Base-by-base conservation (phyloP, 2,329 filamentous ascomycete genomes). In the Fusarium algeriense region DNA sequence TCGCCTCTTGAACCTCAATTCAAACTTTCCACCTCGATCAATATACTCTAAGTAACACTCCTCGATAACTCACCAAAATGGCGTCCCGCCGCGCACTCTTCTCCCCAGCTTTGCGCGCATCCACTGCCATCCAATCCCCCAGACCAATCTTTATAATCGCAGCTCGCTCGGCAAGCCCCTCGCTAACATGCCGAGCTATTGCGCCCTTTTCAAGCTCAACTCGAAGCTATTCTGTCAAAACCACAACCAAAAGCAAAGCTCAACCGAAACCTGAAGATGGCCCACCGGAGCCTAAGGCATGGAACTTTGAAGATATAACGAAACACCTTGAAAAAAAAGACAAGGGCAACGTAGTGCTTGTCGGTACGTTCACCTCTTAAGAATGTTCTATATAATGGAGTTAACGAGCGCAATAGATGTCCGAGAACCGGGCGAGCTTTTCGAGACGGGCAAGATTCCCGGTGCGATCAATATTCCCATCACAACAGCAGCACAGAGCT, bases 381-480 rank as follows among this genome's bases (percentile, higher is more conserved):
- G 20, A 45, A 28, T 26, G 14, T 5, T 34, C 6, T 10, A 17
- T 26, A 5, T 15, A 12, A 28, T 11, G 10, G 46, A 35, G 20
- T 43, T 57, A 32, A 67, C 26, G 14, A 45, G 38, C 14, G 35
- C 12, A n/a, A 40, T 64, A 88, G 92, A 95, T 81, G 88, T 91
- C 56, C 92, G 93, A 79, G 92, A 95, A 79, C 91, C 92, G 4
- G 74, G 76, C 69, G 93, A 96, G 79, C 88, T 92, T 65, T 75
- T 81, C 54, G 79, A 84, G 10, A 89, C 88, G 12, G 92, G 92
- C 71, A 87, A 84, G 69, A 98, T 99, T 77, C 96, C 96, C 2
- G 88, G 88, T 48, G 90, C 94, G 2, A 83, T 95, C 76, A 95
- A 95, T 83, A 89, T 99, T 52, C 95, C 96, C 54, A 86, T 98